Evolutionary conservation across 1,139 yeast genomes (phyloP), one percentile per base, ranked within the genome.

Genomic region (Ashbya aceris): DNA sequence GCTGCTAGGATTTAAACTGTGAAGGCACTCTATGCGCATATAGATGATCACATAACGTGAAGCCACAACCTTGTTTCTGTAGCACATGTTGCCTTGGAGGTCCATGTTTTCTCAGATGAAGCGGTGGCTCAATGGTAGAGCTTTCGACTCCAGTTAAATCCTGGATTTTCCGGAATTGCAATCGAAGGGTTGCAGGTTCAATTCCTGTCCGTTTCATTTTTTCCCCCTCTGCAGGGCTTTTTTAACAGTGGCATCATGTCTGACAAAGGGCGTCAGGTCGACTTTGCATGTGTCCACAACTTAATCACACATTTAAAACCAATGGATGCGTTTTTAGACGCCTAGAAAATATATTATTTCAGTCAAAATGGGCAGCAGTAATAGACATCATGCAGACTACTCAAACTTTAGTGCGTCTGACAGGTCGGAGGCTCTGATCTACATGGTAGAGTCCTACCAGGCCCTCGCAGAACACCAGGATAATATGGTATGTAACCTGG

Each of bases 111-210:
- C 23, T 17, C 6, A 17, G 23, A 17, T 47, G 85, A 77, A 77
- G 86, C 84, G 81, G 84, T 79, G 85, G 86, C 86, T 80, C 86
- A 79, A 80, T 79, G 87, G 87, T 78, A 79, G 87, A 79, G 86
- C 85, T 77, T 79, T 79, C 79, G 87, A 79, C 79, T 80, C 86
- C 86, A 79, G 74, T 65, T 65, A 53, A 51, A 57, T 49, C 51
- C 54, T 57, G 65, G 65, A 55, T 48, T 46, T 55, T 56, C 59
- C 40, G 45, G 38, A 42, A 50, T 67, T 66, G 72, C 66, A 66
- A 74, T 74, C 80, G 74, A 74, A 74, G 73, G 80, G 80, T 73
- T 74, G 80, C 80, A 75, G 80, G 81, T 76, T 76, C 81, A 71
- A 76, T 74, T 76, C 81, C 81, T 75, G 81, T 34, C 37, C 37